These are phyloP conservation scores for Rheum nobile DNA, from an alignment of 148 eudicot species.

Conservation along the genomic window DNA sequence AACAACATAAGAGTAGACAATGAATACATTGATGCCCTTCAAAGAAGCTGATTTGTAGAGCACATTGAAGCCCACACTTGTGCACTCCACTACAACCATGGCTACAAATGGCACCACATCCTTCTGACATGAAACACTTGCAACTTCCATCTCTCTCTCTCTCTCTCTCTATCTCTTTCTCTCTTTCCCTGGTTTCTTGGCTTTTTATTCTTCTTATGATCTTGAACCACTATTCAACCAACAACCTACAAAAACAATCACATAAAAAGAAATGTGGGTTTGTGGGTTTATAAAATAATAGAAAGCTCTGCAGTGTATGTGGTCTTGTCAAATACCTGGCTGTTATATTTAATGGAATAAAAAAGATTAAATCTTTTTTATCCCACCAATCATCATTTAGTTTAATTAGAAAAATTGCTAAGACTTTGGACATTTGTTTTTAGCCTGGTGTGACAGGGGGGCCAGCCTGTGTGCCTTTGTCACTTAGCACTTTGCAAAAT, in stretches of 20 bases:
- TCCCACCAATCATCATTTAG: not conserved
- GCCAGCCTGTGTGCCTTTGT: conserved; percentile 4
- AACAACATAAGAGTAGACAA: conserved; percentile 29
- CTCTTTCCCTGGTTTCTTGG: not conserved
- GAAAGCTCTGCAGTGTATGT: not conserved
- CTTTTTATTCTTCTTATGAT: no score
- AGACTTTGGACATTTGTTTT: not conserved
- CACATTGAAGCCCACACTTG: conserved; percentile 22
- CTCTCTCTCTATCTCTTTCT: not conserved
- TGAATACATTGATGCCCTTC: conserved; percentile 29
- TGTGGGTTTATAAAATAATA: not conserved
- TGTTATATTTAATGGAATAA: not conserved
- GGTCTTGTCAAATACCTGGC: conserved; percentile 1
- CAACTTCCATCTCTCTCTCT: conserved; percentile 10
- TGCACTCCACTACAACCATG: conserved; percentile 28
- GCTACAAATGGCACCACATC: conserved; percentile 27
- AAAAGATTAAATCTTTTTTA: not conserved
- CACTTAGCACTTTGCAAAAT: not conserved
- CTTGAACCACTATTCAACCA: not conserved
- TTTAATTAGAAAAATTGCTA: not conserved
- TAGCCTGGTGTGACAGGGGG: not conserved
- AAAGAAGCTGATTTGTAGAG: conserved; percentile 35
- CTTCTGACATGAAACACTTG: conserved; percentile 6
- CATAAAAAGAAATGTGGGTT: not conserved
- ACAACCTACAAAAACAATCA: not conserved